These are phyloP conservation scores for Chlorella sorokiniana DNA, from an alignment of 139 green algal species.

Conservation along the genomic window DNA sequence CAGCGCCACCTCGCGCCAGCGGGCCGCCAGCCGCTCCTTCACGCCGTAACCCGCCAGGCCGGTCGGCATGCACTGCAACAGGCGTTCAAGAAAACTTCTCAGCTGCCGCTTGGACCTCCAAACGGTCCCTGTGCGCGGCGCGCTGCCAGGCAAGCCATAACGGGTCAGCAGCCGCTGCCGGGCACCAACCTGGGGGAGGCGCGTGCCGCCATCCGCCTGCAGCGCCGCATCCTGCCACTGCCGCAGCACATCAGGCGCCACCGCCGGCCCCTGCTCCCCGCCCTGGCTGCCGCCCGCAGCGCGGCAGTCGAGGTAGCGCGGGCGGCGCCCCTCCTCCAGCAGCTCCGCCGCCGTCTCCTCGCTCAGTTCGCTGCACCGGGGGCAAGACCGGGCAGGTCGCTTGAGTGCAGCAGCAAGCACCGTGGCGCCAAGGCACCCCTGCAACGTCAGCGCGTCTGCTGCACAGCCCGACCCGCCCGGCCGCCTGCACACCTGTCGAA, in stretches of 20 bases:
- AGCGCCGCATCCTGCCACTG: constrained; percentile 17
- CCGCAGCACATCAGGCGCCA: constrained; percentile 7
- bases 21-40: constrained; percentile 59
- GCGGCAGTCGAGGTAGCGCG: constrained; percentile 17
- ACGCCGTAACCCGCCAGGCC: constrained; percentile 52
- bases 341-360: background rate
- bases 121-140: no score
- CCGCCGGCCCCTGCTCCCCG: constrained; percentile 20
- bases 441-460: background rate
- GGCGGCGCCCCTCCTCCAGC: constrained; percentile 2
- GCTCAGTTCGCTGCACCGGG: background rate
- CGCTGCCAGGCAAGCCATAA: no score
- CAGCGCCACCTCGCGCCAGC: constrained; percentile 61
- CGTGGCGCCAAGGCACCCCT: background rate
- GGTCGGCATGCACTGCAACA: constrained; percentile 25
- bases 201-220: constrained; percentile 12
- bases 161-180: background rate
- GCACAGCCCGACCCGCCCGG: background rate
- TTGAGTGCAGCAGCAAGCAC: background rate
- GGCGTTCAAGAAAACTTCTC: background rate
- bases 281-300: constrained; percentile 13
- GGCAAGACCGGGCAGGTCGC: background rate
- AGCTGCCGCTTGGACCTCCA: no score
- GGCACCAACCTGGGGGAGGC: constrained; percentile 9
- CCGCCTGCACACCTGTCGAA: constrained; percentile 14